Conservation (phyloP, 108 stramenopile genomes). For the Conticribra guillardii region DNA sequence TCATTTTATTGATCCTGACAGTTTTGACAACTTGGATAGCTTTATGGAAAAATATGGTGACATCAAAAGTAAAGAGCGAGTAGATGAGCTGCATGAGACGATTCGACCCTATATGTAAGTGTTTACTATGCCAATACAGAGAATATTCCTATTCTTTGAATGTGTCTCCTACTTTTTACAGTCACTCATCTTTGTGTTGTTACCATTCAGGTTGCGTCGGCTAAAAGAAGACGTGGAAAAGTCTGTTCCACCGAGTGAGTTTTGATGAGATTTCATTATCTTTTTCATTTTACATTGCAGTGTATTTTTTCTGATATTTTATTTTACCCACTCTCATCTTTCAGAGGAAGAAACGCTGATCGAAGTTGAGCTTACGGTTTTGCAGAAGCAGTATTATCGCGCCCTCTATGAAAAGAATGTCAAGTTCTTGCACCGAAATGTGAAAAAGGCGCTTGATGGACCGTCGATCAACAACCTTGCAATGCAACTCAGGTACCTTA, state of each 20-base stretch:
- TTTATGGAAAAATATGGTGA: slow-evolving; percentile 88
- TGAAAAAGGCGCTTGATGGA: slow-evolving; percentile 85
- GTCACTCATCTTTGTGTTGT: no score
- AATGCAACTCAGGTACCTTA: slow-evolving; percentile 37
- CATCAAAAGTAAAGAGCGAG: slow-evolving; percentile 85
- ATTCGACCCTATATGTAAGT: slow-evolving; percentile 95
- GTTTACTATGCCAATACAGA: no score
- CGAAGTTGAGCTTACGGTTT: slow-evolving; percentile 95
- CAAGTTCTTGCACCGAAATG: slow-evolving; percentile 78
- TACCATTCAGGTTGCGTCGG: no score
- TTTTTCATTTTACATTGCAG: no score
- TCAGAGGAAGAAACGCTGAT: slow-evolving; percentile 95
- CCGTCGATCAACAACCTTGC: slow-evolving; percentile 79
- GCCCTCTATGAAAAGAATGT: slow-evolving; percentile 95
- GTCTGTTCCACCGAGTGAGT: slow-evolving; percentile 90
- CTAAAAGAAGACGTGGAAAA: slow-evolving; percentile 96
- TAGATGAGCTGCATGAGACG: slow-evolving; percentile 82
- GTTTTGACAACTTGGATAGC: slow-evolving; percentile 64
- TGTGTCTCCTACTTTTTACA: no score
- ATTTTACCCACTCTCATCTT: no score
- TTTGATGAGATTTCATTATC: no score
- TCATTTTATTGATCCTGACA: slow-evolving; percentile 78
- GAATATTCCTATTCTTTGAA: no score
- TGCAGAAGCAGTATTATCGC: slow-evolving; percentile 97
- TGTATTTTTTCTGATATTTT: no score